Base-by-base conservation (phyloP, 75 land plant species). In the Azolla pinnata region DNA sequence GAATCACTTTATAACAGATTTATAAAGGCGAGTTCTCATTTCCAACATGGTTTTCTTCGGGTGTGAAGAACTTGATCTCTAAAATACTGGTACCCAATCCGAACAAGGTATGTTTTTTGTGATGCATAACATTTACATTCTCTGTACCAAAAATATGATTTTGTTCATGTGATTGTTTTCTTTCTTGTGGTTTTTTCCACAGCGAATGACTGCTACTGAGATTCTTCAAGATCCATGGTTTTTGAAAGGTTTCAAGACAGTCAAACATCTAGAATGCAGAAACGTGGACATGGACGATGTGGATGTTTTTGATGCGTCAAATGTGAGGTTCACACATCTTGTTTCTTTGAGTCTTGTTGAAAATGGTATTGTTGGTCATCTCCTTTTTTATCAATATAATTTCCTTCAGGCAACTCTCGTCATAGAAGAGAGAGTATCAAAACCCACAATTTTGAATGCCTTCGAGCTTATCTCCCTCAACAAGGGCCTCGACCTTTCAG, bases 161-260 rank as follows among this genome's bases (percentile, higher is more conserved):
- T n/a, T n/a, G n/a, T n/a, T n/a, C n/a, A n/a, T n/a, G n/a, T n/a
- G n/a, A n/a, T n/a, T n/a, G n/a, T n/a, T n/a, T n/a, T n/a, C n/a
- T n/a, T n/a, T n/a, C n/a, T n/a, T n/a, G n/a, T n/a, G n/a, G n/a
- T n/a, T n/a, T n/a, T n/a, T n/a, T n/a, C n/a, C n/a, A n/a, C 78
- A 93, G 98, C 72, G 96, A 0, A 89, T 93, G 32, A 79, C 82
- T 42, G 77, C 83, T 55, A 48, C 81, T 40, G 66, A 89, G 60
- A 85, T 93, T 4, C 58, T 81, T 17, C 66, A 89, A 58, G 71
- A 89, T 83, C 81, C 77, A 33, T 89, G 96, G 98, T 93, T 93
- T 62, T 78, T 68, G 72, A 86, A 81, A 69, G 90, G 74, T 14
- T 86, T 85, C 67, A 71, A 57, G 48, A 85, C 87, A 53, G 76